Conservation (phyloP, 768 basidiomycete species). For the Auriscalpium orientale region DNA sequence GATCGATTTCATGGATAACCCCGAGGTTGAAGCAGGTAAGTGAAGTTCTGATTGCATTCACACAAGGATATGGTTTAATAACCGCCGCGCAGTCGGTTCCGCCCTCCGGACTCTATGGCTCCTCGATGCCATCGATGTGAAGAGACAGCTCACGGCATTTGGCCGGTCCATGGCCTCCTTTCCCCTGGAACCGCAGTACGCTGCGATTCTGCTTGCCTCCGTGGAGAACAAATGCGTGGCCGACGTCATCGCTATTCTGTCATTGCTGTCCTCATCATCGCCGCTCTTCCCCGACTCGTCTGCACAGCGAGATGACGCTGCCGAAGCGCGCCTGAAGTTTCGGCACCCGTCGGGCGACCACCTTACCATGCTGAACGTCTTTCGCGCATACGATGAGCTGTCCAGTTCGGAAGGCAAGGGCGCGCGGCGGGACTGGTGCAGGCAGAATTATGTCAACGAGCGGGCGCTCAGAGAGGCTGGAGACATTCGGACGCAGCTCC, state of each 20-base stretch:
- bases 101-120: constrained; percentile 70
- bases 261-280: constrained; percentile 74
- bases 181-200: constrained; percentile 82
- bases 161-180: constrained; percentile 86
- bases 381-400: constrained; percentile 75
- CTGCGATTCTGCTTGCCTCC: constrained; percentile 76
- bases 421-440: constrained; percentile 70
- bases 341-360: constrained; percentile 85
- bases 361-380: constrained; percentile 79
- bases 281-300: constrained; percentile 74
- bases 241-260: constrained; percentile 80
- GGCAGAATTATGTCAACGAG: constrained; percentile 74
- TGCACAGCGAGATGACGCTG: constrained; percentile 66
- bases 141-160: constrained; percentile 55
- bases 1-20: constrained; percentile 85
- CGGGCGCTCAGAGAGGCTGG: constrained; percentile 71
- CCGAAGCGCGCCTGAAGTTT: constrained; percentile 70
- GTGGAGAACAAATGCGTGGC: constrained; percentile 60
- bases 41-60: constrained; percentile 2
- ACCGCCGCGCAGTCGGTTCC: constrained; percentile 38
- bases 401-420: constrained; percentile 37
- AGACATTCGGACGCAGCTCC: constrained; percentile 76
- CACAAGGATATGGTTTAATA: not conserved
- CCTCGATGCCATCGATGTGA: constrained; percentile 68
- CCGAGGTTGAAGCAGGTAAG: constrained; percentile 68